Evolutionary conservation across 345 rosid species (phyloP), one percentile per base, ranked within the genome.

Genomic region (Lepidium aucheri): DNA sequence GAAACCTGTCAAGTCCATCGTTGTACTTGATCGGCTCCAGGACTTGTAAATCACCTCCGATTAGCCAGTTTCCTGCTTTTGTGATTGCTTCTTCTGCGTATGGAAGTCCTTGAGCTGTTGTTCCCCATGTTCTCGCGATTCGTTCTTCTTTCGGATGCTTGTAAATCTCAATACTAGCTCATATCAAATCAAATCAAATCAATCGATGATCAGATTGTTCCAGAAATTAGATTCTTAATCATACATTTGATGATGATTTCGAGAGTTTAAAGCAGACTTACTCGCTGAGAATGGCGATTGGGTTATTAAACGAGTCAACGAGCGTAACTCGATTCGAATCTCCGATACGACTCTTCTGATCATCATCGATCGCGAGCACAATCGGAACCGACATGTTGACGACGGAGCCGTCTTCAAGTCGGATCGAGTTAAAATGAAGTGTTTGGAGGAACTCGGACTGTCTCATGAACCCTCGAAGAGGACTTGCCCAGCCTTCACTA

Each of bases 391-490:
- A 92, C 98, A 92, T 92, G 81, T 92, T 92, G 51, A 84, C 93
- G 76, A 83, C 82, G 60, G 96, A 81, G 64, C 93, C 98, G 78
- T 87, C 86, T 10, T 81, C 85, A 13, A 84, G 78, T 33, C 96
- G 96, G 84, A 92, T 85, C 63, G 89, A 82, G 81, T 89, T 89
- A 73, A 89, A 92, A 87, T 89, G 96, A 89, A 92, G 96, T 65
- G 98, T 87, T 92, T 92, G 98, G 95, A 92, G 98, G 96, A 92
- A 89, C 98, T 92, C 91, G 70, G 95, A 79, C 69, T 89, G 87
- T 77, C 87, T 81, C 98, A 92, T 92, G 91, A 89, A 92, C 2
- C 98, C 98, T 3, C 60, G 35, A 17, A 89, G 86, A 0, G 98
- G 98, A 43, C 98, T 92, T 14, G 96, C 96, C 98, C 98, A 92